Base-by-base conservation (phyloP, 202 grass and related monocot species). In the Brachypodium distachyon region DNA sequence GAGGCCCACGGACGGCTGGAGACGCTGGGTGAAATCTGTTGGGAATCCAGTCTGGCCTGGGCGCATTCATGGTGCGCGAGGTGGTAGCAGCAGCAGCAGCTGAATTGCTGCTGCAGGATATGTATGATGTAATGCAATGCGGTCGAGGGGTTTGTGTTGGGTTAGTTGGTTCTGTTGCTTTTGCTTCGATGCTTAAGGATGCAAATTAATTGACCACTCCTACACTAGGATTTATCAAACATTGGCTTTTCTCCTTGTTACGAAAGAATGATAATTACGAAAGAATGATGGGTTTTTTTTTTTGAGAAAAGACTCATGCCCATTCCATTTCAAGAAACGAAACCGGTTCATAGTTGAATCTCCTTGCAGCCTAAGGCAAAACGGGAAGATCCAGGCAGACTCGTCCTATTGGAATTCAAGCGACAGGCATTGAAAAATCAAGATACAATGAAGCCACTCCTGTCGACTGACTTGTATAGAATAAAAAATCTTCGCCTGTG, bases 51-150 rank as follows among this genome's bases (percentile, higher is more conserved):
- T 78, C 66, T 38, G 55, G 47, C 47, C 61, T 69, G 67, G 33
- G 44, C 33, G 72, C 77, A 77, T 84, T 77, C 65, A 85, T 38
- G 38, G 19, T 16, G 77, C 86, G 72, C 65, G 77, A 79, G 63
- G 38, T 4, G 49, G 61, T n/a, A 13, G 31, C 73, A 48, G 83
- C 61, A n/a, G 74, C 12, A 42, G 66, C 54, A 38, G 51, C 67
- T 82, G 79, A 34, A 46, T 54, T 63, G 63, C 28, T 40, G 64
- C 78, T 58, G 48, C 39, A 9, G 57, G 58, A 12, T 36, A 61
- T 26, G 27, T 9, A 27, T 23, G 61, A 16, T 74, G 78, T 65
- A 65, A 23, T 38, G 68, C 52, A 26, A n/a, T n/a, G n/a, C n/a
- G n/a, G n/a, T n/a, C n/a, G n/a, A 42, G 60, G 53, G 74, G 25